These are phyloP conservation scores for Leccinum imitatum DNA, from an alignment of 768 basidiomycete genomes.

Conservation along the genomic window DNA sequence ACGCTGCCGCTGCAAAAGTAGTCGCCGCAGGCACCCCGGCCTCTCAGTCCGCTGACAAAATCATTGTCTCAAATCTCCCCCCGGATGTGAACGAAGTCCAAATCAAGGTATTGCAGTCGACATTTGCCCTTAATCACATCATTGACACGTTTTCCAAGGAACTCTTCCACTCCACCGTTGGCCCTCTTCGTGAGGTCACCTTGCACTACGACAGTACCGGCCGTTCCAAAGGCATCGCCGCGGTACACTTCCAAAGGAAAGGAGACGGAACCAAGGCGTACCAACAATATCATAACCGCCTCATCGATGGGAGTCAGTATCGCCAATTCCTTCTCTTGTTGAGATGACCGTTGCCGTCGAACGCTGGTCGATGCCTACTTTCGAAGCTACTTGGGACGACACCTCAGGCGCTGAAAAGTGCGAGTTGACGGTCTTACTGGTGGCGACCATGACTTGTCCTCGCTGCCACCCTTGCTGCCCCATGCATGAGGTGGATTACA, in stretches of 20 bases:
- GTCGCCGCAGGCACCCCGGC: slow-evolving; percentile 41
- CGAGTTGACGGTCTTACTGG: slow-evolving; percentile 30
- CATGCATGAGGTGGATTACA: slow-evolving; percentile 23
- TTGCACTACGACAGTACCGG: slow-evolving; percentile 84
- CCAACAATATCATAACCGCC: slow-evolving; percentile 93
- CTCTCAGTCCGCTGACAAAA: slow-evolving; percentile 66
- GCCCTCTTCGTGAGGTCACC: slow-evolving; percentile 78
- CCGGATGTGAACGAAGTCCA: slow-evolving; percentile 90
- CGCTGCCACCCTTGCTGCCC: slow-evolving; percentile 20
- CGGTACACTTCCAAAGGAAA: slow-evolving; percentile 79
- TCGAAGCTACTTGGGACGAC: slow-evolving; percentile 25
- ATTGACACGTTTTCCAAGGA: slow-evolving; percentile 56
- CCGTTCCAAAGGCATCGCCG: slow-evolving; percentile 87
- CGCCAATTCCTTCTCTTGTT: slow-evolving; percentile 44
- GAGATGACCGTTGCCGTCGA: slow-evolving; percentile 23
- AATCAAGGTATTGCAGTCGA: slow-evolving; percentile 66
- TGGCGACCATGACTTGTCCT: slow-evolving; percentile 34
- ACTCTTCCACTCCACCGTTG: slow-evolving; percentile 88
- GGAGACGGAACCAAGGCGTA: slow-evolving; percentile 93
- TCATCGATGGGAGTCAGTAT: slow-evolving; percentile 99
- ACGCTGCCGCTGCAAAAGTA: slow-evolving; percentile 40
- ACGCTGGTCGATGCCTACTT: slow-evolving; percentile 24
- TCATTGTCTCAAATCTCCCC: slow-evolving; percentile 94
- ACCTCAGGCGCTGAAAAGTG: slow-evolving; percentile 28
- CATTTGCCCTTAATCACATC: neutral